Evolutionary conservation across 2,329 filamentous ascomycete species (phyloP).

Genomic region (Penicillium sp.): DNA sequence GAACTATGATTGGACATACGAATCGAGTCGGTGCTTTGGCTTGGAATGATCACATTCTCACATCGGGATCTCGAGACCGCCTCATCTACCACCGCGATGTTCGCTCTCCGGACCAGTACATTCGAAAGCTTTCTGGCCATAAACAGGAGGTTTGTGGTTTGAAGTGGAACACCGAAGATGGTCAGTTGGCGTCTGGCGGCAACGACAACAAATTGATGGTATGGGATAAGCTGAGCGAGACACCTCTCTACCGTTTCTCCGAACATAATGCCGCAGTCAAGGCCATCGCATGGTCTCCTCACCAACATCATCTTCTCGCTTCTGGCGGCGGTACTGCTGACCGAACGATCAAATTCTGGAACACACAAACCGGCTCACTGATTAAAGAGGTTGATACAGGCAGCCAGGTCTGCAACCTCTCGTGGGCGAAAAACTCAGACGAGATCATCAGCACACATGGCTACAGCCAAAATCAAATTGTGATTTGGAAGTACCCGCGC

Average conservation of each 20-base stretch:
- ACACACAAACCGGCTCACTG: conserved; percentile 77
- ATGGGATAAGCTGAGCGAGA: conserved; percentile 94
- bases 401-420: conserved; percentile 97
- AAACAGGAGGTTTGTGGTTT: conserved; percentile 98
- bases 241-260: conserved; percentile 88
- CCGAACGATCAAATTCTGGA: conserved; percentile 96
- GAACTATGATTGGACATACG: conserved; percentile 96
- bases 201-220: conserved; percentile 99
- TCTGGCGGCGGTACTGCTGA: conserved; percentile 95
- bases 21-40: conserved; percentile 89
- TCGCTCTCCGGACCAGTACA: conserved; percentile 83
- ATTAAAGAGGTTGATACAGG: conserved; percentile 93
- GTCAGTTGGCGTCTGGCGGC: conserved; percentile 89
- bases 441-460: conserved; percentile 97
- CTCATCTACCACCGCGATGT: conserved; percentile 95
- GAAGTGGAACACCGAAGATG: conserved; percentile 95
- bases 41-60: conserved; percentile 97
- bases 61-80: conserved; percentile 89
- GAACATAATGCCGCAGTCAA: conserved; percentile 97
- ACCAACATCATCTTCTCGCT: conserved; percentile 90
- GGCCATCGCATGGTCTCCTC: conserved; percentile 95
- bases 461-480: conserved; percentile 97
- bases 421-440: conserved; percentile 96
- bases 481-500: conserved; percentile 98
- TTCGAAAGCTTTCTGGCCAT: conserved; percentile 83